A percentile compares a stretch with the other conserved stretches of the same genome.
These are phyloP conservation scores for Sisymbrium altissimum DNA, from an alignment of 345 rosid genomes.

Conservation along the genomic window DNA sequence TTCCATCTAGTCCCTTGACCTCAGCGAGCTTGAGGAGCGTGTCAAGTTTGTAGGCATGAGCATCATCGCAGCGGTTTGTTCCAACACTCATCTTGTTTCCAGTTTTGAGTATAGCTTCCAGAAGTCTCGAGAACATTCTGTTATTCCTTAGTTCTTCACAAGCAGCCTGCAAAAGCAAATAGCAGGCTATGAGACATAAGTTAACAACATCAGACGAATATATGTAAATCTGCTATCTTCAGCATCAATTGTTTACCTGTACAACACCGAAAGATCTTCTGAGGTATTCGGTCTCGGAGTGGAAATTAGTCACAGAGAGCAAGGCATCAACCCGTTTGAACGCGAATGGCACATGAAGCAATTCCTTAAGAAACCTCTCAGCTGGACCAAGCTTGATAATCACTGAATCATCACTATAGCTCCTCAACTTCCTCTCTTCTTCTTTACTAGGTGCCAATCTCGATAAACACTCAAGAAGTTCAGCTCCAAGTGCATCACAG, in stretches of 20 bases:
- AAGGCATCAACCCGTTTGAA: conserved; percentile 25
- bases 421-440: conserved; percentile 72
- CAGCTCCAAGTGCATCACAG: conserved; percentile 70
- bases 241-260: conserved; percentile 12
- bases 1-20: conserved; percentile 84
- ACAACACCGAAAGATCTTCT: conserved; percentile 3
- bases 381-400: conserved; percentile 32
- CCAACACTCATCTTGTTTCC: conserved; percentile 87
- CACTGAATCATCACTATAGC: conserved; percentile 65
- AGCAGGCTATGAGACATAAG: background rate
- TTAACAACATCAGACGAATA: background rate
- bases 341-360: conserved; percentile 30
- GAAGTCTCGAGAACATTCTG: conserved; percentile 71
- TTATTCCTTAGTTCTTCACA: conserved; percentile 80
- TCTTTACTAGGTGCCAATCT: conserved; percentile 83
- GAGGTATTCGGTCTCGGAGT: background rate
- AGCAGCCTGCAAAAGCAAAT: conserved; percentile 54
- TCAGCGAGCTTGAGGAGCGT: conserved; percentile 84
- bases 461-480: conserved; percentile 77
- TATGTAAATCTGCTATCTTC: background rate
- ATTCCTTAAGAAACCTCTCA: conserved; percentile 32
- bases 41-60: conserved; percentile 85
- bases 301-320: conserved; percentile 14
- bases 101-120: conserved; percentile 83
- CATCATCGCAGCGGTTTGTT: conserved; percentile 72